phyloP scores from a whole-genome alignment of 305 asterid genomes.

The Withania somnifera region DNA sequence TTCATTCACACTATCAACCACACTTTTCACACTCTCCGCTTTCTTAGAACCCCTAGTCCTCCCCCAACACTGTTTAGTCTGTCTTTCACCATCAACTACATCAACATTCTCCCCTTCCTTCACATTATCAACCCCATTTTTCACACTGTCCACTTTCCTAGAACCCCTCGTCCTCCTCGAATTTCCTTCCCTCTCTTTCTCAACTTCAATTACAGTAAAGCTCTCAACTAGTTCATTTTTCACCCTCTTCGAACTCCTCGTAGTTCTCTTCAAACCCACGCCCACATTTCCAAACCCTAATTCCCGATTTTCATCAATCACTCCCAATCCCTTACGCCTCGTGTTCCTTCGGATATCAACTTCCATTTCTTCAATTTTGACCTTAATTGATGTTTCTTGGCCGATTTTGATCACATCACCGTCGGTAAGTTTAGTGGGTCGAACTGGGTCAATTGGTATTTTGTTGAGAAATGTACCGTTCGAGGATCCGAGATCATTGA shows the following conservation, averaged over 20 bases:
- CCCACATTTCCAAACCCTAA: constrained; percentile 21
- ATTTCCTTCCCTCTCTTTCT: background rate
- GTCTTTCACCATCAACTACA: background rate
- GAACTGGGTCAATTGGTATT: constrained; percentile 17
- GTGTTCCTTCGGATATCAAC: constrained; percentile 22
- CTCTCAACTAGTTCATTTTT: background rate
- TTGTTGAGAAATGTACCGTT: constrained; percentile 64
- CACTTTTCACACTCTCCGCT: background rate
- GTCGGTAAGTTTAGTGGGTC: constrained; percentile 26
- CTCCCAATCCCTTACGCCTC: constrained; percentile 28
- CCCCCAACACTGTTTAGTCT: background rate
- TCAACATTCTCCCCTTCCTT: background rate
- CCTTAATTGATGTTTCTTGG: constrained; percentile 47
- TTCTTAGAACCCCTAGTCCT: constrained; percentile 8
- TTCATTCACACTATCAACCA: background rate
- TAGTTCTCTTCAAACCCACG: background rate
- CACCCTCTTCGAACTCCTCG: background rate
- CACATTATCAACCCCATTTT: background rate
- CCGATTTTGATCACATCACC: constrained; percentile 53
- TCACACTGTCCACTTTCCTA: background rate
- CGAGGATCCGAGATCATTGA: constrained; percentile 56
- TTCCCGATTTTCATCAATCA: constrained; percentile 31
- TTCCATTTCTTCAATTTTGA: constrained; percentile 17
- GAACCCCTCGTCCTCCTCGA: background rate
- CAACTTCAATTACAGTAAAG: background rate